phyloP scores from a whole-genome alignment of 2,329 filamentous ascomycete genomes.

The Exophiala sideris region DNA sequence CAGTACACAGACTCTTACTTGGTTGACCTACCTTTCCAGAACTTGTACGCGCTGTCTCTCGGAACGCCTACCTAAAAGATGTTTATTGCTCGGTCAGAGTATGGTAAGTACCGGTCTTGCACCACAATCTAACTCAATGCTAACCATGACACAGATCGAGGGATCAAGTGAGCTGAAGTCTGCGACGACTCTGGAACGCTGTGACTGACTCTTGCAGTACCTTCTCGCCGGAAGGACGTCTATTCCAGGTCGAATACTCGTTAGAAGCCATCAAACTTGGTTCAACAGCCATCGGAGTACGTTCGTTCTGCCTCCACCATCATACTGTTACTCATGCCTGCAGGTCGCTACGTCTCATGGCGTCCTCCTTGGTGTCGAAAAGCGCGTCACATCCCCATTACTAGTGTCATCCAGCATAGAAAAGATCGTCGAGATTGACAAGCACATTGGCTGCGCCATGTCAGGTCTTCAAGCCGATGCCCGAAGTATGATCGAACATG shows the following conservation, averaged over 20 bases:
- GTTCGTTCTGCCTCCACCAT: conserved; percentile 26
- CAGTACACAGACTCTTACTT: neutral
- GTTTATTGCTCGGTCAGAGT: conserved; percentile 99
- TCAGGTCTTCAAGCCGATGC: conserved; percentile 95
- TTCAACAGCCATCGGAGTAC: conserved; percentile 90
- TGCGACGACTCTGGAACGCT: conserved; percentile 14
- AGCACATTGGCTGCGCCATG: conserved; percentile 99
- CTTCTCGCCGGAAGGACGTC: conserved; percentile 98
- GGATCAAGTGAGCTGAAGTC: conserved; percentile 75
- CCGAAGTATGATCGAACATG: conserved; percentile 96
- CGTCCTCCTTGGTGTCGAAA: conserved; percentile 95
- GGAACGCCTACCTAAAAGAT: conserved; percentile 58
- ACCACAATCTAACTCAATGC: conserved; percentile 26
- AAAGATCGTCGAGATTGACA: conserved; percentile 99
- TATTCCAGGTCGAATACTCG: conserved; percentile 99
- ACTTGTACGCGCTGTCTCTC: neutral
- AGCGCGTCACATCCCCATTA: conserved; percentile 95
- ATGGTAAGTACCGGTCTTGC: conserved; percentile 63
- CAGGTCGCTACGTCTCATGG: conserved; percentile 87
- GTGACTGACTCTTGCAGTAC: conserved; percentile 59
- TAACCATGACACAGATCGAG: conserved; percentile 68
- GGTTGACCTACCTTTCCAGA: neutral
- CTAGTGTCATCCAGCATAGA: conserved; percentile 97
- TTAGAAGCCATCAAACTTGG: conserved; percentile 99
- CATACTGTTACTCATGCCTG: conserved; percentile 1